Base-by-base conservation (phyloP, 2,329 filamentous ascomycete genomes). In the Fusarium sp. region DNA sequence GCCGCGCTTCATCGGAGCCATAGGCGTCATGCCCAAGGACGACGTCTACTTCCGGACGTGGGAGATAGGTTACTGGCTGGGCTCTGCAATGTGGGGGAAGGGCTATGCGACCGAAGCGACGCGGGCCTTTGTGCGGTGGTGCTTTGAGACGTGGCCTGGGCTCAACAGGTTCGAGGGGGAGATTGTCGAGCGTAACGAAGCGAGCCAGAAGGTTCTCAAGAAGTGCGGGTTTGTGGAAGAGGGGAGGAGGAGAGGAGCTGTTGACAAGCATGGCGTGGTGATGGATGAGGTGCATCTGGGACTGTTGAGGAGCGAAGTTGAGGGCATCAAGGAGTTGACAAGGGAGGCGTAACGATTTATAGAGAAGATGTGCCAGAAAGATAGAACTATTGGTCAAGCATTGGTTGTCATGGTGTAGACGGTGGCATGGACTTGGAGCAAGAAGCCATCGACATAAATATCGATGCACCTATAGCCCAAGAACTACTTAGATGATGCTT, bases 41-140 rank as follows among this genome's bases (percentile, higher is more conserved):
- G 82, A 85, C 56, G 76, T 83, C 69, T 78, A 85, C 62, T 80
- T 78, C 67, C 78, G 80, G 50, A 84, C 80, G 5, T 80, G 81
- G 73, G 84, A 87, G 76, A 7, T 88, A 1, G 86, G 86, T 6
- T 88, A 88, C 77, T 87, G 82, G 80, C 40, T 85, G 27, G 81
- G 78, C 1, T 77, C 76, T 39, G 68, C 75, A 11, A 75, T 78
- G 50, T 86, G 85, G 86, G 84, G 85, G 1, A 79, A 78, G 31
- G 86, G 86, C 1, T 80, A 85, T 60, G 80, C 78, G 59, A 82
- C 78, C 1, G 83, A 82, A 66, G 84, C 80, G 13, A 61, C 80
- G 3, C 48, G 31, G 4, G 83, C 66, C 2, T 81, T 87, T 52
- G 71, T 76, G 15, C 72, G 68, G 27, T 88, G 85, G 84, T 77